phyloP scores from a whole-genome alignment of 2,329 filamentous ascomycete genomes.

The Cercospora sojina region DNA sequence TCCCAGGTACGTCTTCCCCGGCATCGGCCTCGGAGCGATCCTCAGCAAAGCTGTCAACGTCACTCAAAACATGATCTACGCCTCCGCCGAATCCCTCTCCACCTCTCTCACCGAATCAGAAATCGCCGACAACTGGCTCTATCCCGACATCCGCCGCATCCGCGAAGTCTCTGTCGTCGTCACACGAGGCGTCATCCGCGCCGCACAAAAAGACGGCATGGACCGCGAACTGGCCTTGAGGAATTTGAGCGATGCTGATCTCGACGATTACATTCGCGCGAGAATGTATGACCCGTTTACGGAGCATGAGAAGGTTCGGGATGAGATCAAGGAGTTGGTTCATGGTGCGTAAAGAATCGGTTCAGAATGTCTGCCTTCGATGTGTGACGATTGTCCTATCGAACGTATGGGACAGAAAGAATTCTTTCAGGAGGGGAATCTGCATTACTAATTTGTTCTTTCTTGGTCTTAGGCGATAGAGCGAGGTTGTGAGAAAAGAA shows the following conservation, averaged over 20 bases:
- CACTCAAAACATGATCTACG: constrained; percentile 96
- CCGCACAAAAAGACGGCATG: constrained; percentile 73
- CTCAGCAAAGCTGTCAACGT: constrained; percentile 81
- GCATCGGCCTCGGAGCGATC: constrained; percentile 89
- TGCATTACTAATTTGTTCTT: neutral
- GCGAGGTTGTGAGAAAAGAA: constrained; percentile 11
- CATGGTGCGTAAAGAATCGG: constrained; percentile 9
- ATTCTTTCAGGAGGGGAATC: neutral
- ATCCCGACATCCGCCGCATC: constrained; percentile 84
- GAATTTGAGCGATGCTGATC: constrained; percentile 64
- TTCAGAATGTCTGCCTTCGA: constrained; percentile 7
- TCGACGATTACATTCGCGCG: constrained; percentile 63
- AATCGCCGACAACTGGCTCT: constrained; percentile 78
- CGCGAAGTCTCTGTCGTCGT: constrained; percentile 85
- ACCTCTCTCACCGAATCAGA: constrained; percentile 78
- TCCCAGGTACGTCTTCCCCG: constrained; percentile 80
- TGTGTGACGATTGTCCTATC: neutral
- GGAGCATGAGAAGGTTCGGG: constrained; percentile 44
- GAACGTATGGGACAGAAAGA: constrained; percentile 9
- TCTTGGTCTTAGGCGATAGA: constrained; percentile 2
- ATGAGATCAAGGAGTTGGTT: constrained; percentile 27
- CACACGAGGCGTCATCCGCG: constrained; percentile 88
- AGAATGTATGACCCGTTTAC: constrained; percentile 54
- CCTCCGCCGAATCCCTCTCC: constrained; percentile 77
- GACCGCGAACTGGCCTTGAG: constrained; percentile 60